Percentiles rank a stretch among this genome's conserved stretches.
phyloP scores from a whole-genome alignment of 352 stramenopile species.

The Sclerospora graminicola region DNA sequence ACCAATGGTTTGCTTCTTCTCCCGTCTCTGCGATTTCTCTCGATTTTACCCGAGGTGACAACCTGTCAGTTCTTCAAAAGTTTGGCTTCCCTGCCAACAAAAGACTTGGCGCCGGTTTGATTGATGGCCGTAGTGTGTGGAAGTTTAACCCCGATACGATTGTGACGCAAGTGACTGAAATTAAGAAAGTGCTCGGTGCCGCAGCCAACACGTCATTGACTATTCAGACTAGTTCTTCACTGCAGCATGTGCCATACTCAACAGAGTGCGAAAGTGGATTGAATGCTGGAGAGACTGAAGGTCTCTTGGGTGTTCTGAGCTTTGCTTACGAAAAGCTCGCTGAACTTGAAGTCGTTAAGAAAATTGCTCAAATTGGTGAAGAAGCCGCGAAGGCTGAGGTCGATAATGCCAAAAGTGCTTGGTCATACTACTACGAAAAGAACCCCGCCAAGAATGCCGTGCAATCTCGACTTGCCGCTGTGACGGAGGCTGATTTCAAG shows the following conservation, averaged over 20 bases:
- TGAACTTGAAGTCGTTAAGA: conserved; percentile 81
- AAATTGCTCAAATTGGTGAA: conserved; percentile 47
- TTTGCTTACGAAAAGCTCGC: conserved; percentile 88
- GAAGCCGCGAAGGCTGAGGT: conserved; percentile 38
- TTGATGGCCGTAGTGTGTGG: conserved; percentile 88
- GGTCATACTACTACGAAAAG: conserved; percentile 73
- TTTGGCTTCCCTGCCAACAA: conserved; percentile 80
- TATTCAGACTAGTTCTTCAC: conserved; percentile 82
- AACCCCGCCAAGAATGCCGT: conserved; percentile 65
- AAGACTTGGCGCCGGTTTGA: conserved; percentile 80
- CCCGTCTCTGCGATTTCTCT: conserved; percentile 78
- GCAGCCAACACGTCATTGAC: conserved; percentile 41
- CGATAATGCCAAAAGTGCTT: conserved; percentile 50
- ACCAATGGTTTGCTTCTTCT: conserved; percentile 81
- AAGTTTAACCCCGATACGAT: conserved; percentile 73
- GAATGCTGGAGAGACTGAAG: conserved; percentile 62
- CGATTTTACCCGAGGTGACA: conserved; percentile 88
- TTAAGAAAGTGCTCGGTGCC: conserved; percentile 50
- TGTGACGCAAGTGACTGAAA: conserved; percentile 32
- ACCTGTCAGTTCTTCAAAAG: conserved; percentile 72
- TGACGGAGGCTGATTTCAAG: conserved; percentile 70
- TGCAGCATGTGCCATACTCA: conserved; percentile 88
- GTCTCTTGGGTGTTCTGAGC: conserved; percentile 64
- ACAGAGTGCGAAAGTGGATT: conserved; percentile 60
- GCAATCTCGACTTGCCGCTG: conserved; percentile 39